Evolutionary conservation across 1,284 basidiomycete genomes (phyloP).

Genomic region (Microbotryum lychnidis-dioicae): DNA sequence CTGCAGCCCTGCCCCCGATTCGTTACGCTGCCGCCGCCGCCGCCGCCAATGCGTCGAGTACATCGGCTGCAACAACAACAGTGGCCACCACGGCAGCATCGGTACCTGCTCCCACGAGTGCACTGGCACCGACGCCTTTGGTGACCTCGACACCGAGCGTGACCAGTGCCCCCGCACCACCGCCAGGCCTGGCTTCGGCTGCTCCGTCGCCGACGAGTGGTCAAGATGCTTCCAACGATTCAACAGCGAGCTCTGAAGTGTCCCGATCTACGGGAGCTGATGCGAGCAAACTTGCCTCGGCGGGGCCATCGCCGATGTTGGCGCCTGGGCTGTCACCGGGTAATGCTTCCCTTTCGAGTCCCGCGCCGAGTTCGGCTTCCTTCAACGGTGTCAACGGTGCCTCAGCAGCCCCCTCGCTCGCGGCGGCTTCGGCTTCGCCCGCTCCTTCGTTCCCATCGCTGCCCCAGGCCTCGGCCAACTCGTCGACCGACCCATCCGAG

Average conservation of each 20-base stretch:
- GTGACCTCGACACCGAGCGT: neutral
- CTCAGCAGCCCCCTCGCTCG: neutral
- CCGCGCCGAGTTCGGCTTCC: slow-evolving; percentile 20
- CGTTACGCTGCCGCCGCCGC: slow-evolving; percentile 87
- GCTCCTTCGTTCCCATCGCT: slow-evolving; percentile 39
- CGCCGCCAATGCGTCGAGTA: slow-evolving; percentile 48
- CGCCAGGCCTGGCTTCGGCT: neutral
- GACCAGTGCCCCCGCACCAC: neutral
- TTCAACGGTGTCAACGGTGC: neutral
- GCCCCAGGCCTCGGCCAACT: slow-evolving; percentile 39
- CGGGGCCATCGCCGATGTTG: slow-evolving; percentile 2
- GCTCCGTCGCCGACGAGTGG: slow-evolving; percentile 2
- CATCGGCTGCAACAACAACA: slow-evolving; percentile 13
- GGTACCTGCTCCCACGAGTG: neutral
- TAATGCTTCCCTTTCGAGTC: slow-evolving; percentile 14
- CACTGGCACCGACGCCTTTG: neutral
- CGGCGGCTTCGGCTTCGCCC: slow-evolving; percentile 29
- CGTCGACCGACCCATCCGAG: neutral
- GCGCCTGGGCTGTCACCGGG: slow-evolving; percentile 3
- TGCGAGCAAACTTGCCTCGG: slow-evolving; percentile 9
- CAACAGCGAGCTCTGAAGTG: slow-evolving; percentile 7
- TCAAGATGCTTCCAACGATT: neutral
- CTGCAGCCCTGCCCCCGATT: slow-evolving; percentile 59
- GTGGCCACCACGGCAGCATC: slow-evolving; percentile 6
- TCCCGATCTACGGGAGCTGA: slow-evolving; percentile 1